phyloP scores from a whole-genome alignment of 306 rosid genomes.

The Dalbergia oliveri region DNA sequence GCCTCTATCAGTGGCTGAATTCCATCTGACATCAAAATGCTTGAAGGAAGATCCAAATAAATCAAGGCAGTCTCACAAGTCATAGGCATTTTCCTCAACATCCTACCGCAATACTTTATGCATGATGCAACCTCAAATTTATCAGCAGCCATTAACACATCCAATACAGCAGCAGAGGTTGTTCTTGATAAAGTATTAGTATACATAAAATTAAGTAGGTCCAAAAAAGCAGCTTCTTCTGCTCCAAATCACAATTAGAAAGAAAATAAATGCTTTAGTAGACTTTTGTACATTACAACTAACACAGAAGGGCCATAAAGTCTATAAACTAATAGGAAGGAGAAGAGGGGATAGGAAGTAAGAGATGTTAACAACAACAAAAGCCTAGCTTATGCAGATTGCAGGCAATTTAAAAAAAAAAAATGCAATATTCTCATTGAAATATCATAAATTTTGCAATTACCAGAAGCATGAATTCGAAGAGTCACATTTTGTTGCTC shows the following conservation, averaged over 20 bases:
- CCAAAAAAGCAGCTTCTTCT: conserved; percentile 69
- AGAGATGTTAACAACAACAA: not conserved
- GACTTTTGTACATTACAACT: conserved; percentile 21
- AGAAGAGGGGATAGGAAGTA: not conserved
- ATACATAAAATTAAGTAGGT: conserved; percentile 65
- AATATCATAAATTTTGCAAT: not conserved
- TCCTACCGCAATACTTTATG: conserved; percentile 57
- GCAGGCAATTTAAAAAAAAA: not conserved
- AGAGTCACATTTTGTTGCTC: conserved; percentile 57
- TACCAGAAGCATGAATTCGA: conserved; percentile 61
- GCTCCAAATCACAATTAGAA: conserved; percentile 44
- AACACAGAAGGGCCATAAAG: not conserved
- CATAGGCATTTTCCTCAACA: conserved; percentile 56
- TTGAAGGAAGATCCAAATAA: conserved; percentile 63
- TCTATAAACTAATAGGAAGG: not conserved
- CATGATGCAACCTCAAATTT: conserved; percentile 65
- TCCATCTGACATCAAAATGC: conserved; percentile 57
- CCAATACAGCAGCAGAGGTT: conserved; percentile 53
- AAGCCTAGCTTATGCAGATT: not conserved
- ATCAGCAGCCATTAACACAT: conserved; percentile 66
- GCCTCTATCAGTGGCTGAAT: conserved; percentile 61
- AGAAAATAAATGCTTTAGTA: conserved; percentile 6
- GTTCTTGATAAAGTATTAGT: conserved; percentile 48
- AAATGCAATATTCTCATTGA: not conserved
- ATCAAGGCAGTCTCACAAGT: conserved; percentile 60